phyloP scores from a whole-genome alignment of 2,329 filamentous ascomycete species.

The Apiospora phragmitis region DNA sequence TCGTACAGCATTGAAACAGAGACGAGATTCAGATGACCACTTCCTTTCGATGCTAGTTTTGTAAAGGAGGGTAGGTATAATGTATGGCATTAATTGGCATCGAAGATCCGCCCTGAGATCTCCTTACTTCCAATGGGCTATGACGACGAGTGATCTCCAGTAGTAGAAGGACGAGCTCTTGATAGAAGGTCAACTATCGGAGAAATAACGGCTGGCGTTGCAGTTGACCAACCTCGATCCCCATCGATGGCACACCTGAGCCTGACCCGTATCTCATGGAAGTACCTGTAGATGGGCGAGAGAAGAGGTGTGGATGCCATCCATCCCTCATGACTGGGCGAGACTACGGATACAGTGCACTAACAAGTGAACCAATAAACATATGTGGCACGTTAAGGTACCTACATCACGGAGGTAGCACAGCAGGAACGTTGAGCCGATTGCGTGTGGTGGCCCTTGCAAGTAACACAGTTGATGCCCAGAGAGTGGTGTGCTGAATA shows the following conservation, averaged over 20 bases:
- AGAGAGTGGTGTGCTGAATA: neutral
- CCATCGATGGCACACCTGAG: neutral
- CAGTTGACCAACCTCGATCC: neutral
- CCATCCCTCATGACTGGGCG: neutral
- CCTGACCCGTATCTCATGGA: neutral
- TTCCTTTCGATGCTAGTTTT: neutral
- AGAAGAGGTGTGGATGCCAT: neutral
- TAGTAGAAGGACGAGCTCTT: neutral
- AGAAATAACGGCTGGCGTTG: neutral
- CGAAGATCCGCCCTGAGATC: neutral
- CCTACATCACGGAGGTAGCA: neutral
- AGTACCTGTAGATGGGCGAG: neutral
- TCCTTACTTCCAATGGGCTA: neutral
- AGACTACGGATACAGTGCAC: neutral
- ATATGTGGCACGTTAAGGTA: neutral
- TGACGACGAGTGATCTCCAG: neutral
- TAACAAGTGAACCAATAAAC: conserved; percentile 2
- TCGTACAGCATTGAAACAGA: neutral
- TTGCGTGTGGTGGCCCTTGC: neutral
- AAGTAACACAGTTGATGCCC: neutral
- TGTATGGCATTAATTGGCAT: neutral
- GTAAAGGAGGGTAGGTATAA: neutral
- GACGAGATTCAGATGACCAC: neutral
- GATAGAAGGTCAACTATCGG: neutral
- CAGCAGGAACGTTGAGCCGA: conserved; percentile 1